Conservation (phyloP, 2,329 filamentous ascomycete genomes). For the Hypoxylon sp. region DNA sequence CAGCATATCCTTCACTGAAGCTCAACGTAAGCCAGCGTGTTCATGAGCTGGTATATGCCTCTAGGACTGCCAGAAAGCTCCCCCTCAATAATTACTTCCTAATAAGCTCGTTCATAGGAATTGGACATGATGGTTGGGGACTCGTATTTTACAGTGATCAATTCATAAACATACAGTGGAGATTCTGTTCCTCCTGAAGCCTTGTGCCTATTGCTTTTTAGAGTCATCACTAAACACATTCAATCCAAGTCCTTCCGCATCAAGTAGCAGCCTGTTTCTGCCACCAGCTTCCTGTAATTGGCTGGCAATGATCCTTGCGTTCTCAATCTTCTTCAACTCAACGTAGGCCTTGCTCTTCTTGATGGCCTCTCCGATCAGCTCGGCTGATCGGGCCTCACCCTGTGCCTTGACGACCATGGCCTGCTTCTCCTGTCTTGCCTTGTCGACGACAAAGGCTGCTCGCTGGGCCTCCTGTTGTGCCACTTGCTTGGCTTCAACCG, state of each 20-base stretch:
- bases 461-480: slow-evolving; percentile 94
- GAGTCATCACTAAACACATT: slow-evolving; percentile 77
- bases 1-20: background rate
- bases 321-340: slow-evolving; percentile 98
- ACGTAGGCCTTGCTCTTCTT: slow-evolving; percentile 99
- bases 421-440: slow-evolving; percentile 99
- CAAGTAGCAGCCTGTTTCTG: slow-evolving; percentile 94
- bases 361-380: slow-evolving; percentile 98
- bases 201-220: slow-evolving; percentile 60
- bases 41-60: background rate
- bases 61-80: background rate
- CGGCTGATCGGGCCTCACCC: slow-evolving; percentile 97
- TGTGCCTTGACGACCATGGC: slow-evolving; percentile 98
- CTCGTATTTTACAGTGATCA: slow-evolving; percentile 49
- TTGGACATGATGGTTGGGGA: background rate
- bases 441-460: slow-evolving; percentile 97
- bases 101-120: background rate
- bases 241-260: slow-evolving; percentile 89
- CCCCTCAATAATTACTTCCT: background rate
- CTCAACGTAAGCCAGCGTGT: background rate
- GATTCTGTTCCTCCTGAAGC: slow-evolving; percentile 47
- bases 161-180: slow-evolving; percentile 56
- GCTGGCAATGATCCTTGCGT: slow-evolving; percentile 88
- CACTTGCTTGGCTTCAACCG: slow-evolving; percentile 80
- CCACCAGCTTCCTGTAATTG: slow-evolving; percentile 87